These are phyloP conservation scores for Volvox reticuliferus DNA, from an alignment of 139 green algal species.

Conservation along the genomic window DNA sequence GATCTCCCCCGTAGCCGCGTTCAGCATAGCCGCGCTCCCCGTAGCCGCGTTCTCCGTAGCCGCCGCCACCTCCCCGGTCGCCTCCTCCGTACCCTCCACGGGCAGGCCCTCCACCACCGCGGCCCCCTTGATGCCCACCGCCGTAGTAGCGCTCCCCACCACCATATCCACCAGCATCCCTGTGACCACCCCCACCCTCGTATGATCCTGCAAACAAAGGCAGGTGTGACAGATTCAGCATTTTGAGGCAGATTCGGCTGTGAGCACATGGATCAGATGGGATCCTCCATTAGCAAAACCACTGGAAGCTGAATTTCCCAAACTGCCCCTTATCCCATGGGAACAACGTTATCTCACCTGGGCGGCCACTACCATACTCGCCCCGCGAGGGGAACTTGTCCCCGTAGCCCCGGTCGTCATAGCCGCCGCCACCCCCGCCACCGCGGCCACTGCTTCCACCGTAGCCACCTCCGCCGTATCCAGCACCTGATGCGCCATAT, in stretches of 20 bases:
- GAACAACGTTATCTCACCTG: background rate
- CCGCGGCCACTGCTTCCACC: constrained; percentile 14
- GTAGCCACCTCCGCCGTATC: constrained; percentile 25
- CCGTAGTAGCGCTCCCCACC: background rate
- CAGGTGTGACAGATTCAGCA: background rate
- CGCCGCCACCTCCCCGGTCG: background rate
- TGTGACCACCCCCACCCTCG: background rate
- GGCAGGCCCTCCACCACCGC: background rate
- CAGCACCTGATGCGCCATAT: constrained; percentile 7
- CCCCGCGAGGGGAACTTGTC: background rate
- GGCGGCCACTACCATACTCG: constrained; percentile 10
- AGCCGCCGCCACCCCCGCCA: constrained; percentile 13
- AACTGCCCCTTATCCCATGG: too few relatives aligned
- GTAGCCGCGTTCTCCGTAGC: constrained; percentile 7
- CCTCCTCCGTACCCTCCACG: background rate
- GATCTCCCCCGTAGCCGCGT: constrained; percentile 27
- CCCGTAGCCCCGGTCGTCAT: constrained; percentile 29
- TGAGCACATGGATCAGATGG: too few relatives aligned
- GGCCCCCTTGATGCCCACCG: background rate
- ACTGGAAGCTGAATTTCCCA: too few relatives aligned
- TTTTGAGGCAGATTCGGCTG: too few relatives aligned
- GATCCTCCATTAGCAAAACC: too few relatives aligned
- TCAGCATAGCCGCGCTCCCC: background rate
- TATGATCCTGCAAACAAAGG: constrained; percentile 1
- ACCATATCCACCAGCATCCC: constrained; percentile 12